These are phyloP conservation scores for Colletotrichum brevisporum DNA, from an alignment of 2,329 filamentous ascomycete genomes.

Conservation along the genomic window DNA sequence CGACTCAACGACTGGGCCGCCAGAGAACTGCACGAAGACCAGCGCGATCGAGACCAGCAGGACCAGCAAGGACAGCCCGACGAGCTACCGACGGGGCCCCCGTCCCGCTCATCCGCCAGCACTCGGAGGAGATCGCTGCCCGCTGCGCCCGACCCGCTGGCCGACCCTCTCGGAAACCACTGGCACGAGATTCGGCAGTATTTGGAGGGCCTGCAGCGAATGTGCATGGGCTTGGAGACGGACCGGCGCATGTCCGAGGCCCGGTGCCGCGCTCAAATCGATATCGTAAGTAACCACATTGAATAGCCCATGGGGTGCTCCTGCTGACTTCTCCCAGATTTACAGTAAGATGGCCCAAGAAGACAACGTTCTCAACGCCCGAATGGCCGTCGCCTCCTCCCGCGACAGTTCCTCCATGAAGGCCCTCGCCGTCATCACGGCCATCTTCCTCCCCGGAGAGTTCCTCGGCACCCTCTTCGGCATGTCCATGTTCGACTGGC, in stretches of 20 bases:
- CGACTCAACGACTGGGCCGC: constrained; percentile 19
- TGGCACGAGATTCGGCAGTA: constrained; percentile 65
- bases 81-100: constrained; percentile 30
- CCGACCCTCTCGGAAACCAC: constrained; percentile 50
- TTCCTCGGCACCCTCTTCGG: constrained; percentile 62
- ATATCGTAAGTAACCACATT: constrained; percentile 53
- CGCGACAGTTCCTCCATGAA: constrained; percentile 64
- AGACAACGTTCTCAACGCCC: constrained; percentile 60
- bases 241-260: constrained; percentile 62
- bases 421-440: constrained; percentile 62
- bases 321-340: constrained; percentile 49
- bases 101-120: constrained; percentile 30
- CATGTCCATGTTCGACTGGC: constrained; percentile 63
- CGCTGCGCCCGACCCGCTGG: constrained; percentile 22
- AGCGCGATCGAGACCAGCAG: constrained; percentile 30
- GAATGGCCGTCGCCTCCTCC: constrained; percentile 57
- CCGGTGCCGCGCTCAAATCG: constrained; percentile 61
- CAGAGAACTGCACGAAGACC: neutral
- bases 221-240: constrained; percentile 61
- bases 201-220: constrained; percentile 58
- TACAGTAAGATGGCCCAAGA: constrained; percentile 65
- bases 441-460: constrained; percentile 62
- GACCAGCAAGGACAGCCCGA: constrained; percentile 36
- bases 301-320: no score
- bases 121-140: constrained; percentile 28